Evolutionary conservation across 495 filamentous ascomycete species (phyloP).

Genomic region (Diplogelasinospora grovesii): DNA sequence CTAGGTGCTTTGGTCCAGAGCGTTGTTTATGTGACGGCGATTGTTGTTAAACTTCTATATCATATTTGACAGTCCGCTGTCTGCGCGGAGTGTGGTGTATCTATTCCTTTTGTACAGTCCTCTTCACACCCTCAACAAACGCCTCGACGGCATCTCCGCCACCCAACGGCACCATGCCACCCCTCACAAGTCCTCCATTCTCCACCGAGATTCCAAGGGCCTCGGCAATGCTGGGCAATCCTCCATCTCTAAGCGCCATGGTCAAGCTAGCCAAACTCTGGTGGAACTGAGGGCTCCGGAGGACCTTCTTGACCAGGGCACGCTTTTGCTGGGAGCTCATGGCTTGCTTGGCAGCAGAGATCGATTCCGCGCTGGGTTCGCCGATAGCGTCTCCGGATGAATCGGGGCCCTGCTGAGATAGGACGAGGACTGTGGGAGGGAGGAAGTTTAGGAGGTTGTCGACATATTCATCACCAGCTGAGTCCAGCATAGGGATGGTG

Average conservation of each 20-base stretch:
- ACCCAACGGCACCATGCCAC: slow-evolving; percentile 72
- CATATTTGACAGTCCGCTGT: no score
- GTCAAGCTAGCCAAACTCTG: slow-evolving; percentile 83
- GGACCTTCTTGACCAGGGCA: slow-evolving; percentile 68
- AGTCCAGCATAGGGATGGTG: slow-evolving; percentile 71
- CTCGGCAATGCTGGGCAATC: slow-evolving; percentile 80
- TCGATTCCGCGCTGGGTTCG: slow-evolving; percentile 59
- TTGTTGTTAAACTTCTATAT: no score
- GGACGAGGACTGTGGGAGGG: slow-evolving; percentile 58
- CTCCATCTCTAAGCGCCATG: slow-evolving; percentile 85
- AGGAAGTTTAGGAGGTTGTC: slow-evolving; percentile 71
- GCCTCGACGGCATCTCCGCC: slow-evolving; percentile 84
- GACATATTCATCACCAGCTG: slow-evolving; percentile 54
- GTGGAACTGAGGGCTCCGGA: slow-evolving; percentile 85
- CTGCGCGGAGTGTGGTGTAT: no score
- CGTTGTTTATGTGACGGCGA: no score
- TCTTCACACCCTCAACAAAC: slow-evolving; percentile 82
- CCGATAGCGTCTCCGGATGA: slow-evolving; percentile 30
- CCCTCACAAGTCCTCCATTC: slow-evolving; percentile 73
- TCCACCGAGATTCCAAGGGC: slow-evolving; percentile 71
- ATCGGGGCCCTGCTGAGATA: slow-evolving; percentile 62
- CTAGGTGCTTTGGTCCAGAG: no score
- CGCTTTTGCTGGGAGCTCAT: slow-evolving; percentile 74
- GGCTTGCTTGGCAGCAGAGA: slow-evolving; percentile 65
- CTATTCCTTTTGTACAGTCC: slow-evolving; percentile 55